Base-by-base conservation (phyloP, 768 basidiomycete genomes). In the Lentinula aciculospora region DNA sequence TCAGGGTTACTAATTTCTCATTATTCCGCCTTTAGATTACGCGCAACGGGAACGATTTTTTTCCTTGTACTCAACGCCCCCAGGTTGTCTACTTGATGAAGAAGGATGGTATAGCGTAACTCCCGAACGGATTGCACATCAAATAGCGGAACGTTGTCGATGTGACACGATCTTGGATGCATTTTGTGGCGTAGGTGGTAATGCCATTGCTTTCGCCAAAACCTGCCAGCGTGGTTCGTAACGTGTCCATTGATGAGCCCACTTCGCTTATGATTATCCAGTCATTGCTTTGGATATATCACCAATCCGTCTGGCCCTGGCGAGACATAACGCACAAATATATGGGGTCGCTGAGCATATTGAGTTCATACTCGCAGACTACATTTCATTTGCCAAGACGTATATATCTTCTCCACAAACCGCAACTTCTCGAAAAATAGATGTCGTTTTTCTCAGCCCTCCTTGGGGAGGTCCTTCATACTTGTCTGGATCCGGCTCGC, bases 61-160 rank as follows among this genome's bases (percentile, higher is more conserved):
- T 68, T 89, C 89, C 0, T 72, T 83, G 29, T 94, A 93, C 63
- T 81, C 85, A 25, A 70, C 84, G 17, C 69, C 71, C 10, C 76
- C 79, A 0, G 94, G 94, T 0, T 92, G 94, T 67, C 76, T 97
- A 2, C 74, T 98, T 10, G 97, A 98, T 62, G 84, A 90, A 62
- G 93, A 96, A 68, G 96, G 96, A n/a, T 98, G 95, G 96, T 98
- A 89, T 72, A 94, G 90, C 60, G 88, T 98, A 58, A 99, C 97
- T 0, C 96, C 97, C 0, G 94, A 98, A 65, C 79, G 79, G 37
- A 84, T 99, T n/a, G 97, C 95, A 7, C 72, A 82, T 59, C 94
- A 93, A 68, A 98, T 98, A 45, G 96, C 97, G 0, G 89, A 96
- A 63, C 78, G 95, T 23, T 97, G 96, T 75, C 82, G 89, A 7